Evolutionary conservation across 495 filamentous ascomycete species (phyloP).

Genomic region (Penicillium turbatum): DNA sequence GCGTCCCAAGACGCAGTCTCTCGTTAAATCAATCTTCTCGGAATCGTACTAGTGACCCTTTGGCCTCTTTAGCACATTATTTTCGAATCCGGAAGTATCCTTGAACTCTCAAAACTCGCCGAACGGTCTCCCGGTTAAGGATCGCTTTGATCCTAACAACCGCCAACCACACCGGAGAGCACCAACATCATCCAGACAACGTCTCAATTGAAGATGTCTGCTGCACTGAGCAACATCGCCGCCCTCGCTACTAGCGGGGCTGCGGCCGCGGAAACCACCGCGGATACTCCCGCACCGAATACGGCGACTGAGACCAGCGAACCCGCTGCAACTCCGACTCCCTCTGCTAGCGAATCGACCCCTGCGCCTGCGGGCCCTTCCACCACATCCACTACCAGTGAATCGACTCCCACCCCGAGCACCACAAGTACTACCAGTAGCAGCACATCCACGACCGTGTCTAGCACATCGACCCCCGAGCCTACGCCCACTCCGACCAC

Average conservation of each 20-base stretch:
- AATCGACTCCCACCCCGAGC: conserved; percentile 13
- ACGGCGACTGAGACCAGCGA: background rate
- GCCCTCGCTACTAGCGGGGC: background rate
- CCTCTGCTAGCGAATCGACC: background rate
- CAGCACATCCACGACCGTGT: conserved; percentile 12
- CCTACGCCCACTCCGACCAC: conserved; percentile 8
- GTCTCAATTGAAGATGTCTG: background rate
- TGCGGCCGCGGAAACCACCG: background rate
- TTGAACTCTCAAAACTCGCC: background rate
- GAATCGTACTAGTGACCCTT: background rate
- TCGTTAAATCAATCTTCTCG: conserved; percentile 14
- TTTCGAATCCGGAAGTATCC: background rate
- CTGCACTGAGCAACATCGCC: background rate
- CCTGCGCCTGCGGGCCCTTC: background rate
- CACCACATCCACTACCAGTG: conserved; percentile 12
- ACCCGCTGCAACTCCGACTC: background rate
- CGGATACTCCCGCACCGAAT: background rate
- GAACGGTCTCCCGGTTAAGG: conserved; percentile 1
- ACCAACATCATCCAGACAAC: background rate
- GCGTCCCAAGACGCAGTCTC: conserved; percentile 11
- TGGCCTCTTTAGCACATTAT: background rate
- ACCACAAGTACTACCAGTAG: too few relatives aligned
- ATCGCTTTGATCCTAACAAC: conserved; percentile 4
- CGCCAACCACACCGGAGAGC: background rate
- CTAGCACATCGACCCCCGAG: conserved; percentile 17